Evolutionary conservation across 2,329 filamentous ascomycete genomes (phyloP), one percentile per base, ranked within the genome.

Genomic region (Monilinia fructigena): DNA sequence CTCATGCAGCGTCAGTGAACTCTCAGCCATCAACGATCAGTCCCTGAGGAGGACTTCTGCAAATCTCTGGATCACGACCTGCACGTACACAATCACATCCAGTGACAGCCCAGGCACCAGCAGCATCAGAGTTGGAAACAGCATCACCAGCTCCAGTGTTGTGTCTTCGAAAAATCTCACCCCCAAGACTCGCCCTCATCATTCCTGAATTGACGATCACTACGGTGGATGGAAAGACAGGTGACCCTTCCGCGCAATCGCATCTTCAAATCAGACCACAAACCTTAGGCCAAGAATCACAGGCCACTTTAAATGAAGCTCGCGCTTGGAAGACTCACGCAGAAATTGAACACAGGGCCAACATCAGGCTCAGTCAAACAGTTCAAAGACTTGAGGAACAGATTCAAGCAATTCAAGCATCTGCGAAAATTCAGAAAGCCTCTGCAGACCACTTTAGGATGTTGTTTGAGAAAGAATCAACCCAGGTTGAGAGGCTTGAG

Each of bases 381-480:
- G 48, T 50, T 4, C 28, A n/a, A 26, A 3, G 38, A 26, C 58
- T 60, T 3, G 45, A 60, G 7, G 31, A 60, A 38, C 28, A 60
- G 31, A 20, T 60, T 2, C 45, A 38, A 50, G 16, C 35, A 16
- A 4, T 26, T 4, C 58, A 31, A 38, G 58, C 45, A 2, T 31
- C 31, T 3, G 20, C 20, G 18, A 40, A 8, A 7, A 45, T 38
- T 16, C 31, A 60, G 3, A 38, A 26, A 18, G 58, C 8, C 1
- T 50, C 50, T 50, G 20, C 45, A 50, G 31, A 50, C 4, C 45
- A 60, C 58, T 60, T 20, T 12, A 60, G 18, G n/a, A 60, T 60
- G 58, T 20, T 60, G 28, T 60, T 38, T 14, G 31, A 60, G 14
- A 60, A 14, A 38, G 45, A 50, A 23, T 38, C 20, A n/a, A 20